Percentiles rank a stretch among this genome's conserved stretches.
Conservation (phyloP, 83 land plant species). For the Thuja plicata region DNA sequence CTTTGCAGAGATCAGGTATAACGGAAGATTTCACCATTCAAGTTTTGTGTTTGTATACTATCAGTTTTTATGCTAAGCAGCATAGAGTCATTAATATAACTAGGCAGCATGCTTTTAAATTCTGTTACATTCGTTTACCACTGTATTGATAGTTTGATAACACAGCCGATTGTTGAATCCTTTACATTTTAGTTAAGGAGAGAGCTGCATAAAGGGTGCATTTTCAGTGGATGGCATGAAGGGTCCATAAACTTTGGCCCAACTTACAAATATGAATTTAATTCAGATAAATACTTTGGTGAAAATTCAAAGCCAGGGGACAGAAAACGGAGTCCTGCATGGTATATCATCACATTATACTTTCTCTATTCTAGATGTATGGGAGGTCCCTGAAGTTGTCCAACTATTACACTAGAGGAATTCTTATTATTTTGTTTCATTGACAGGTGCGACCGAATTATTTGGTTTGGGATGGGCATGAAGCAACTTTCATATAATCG, state of each 20-base stretch:
- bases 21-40: not conserved
- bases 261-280: slow-evolving; percentile 74
- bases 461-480: slow-evolving; percentile 67
- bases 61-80: not conserved
- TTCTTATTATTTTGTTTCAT: not conserved
- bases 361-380: not conserved
- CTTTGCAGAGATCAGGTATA: slow-evolving; percentile 65
- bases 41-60: not conserved
- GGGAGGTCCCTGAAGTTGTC: not conserved
- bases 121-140: not conserved
- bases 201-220: slow-evolving; percentile 56
- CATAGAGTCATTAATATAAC: not conserved
- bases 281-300: slow-evolving; percentile 60
- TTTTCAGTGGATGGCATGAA: slow-evolving; percentile 80
- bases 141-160: not conserved
- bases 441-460: slow-evolving; percentile 76
- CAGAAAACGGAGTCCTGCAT: slow-evolving; percentile 79
- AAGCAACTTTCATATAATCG: slow-evolving; percentile 53
- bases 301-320: slow-evolving; percentile 57
- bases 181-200: slow-evolving; percentile 35
- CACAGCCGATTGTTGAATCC: not conserved
- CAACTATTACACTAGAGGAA: not conserved
- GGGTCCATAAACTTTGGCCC: slow-evolving; percentile 69
- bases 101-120: not conserved
- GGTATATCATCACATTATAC: slow-evolving; percentile 35